Base-by-base conservation (phyloP, 192 early-diverging fungal species). In the Coemansia sp. region DNA sequence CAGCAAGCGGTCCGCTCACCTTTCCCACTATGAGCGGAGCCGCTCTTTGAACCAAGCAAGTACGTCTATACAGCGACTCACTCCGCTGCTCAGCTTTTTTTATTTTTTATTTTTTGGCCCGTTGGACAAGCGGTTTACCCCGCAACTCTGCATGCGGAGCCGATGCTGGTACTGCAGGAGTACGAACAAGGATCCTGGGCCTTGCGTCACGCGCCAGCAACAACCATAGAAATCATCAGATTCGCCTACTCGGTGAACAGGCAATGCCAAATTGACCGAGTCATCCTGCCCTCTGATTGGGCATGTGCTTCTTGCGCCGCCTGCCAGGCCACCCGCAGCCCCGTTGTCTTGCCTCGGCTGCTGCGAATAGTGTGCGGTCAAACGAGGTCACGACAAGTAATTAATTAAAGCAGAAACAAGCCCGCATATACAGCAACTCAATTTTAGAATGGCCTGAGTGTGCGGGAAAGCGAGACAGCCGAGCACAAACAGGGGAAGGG, bases 391-490 rank as follows among this genome's bases (percentile, higher is more conserved):
- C 29, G 51, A 29, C 51, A 32, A 6, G 51, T 31, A 54, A 54
- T 54, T 54, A 54, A 54, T 54, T 54, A 54, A 54, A 54, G 22
- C n/a, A 11, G 15, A 45, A 45, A 45, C 47, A 54, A 31, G 4
- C 12, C 4, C 51, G 29, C 51, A 31, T 54, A 54, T 31, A 32
- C 27, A 54, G 51, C 4, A 31, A 17, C 8, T 17, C 29, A 54
- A 54, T 15, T 32, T 35, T 54, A 54, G 51, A 54, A 54, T 31
- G 29, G 51, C 29, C 17, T 54, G 29, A 5, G 27, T 54, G 6
- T 54, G 17, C 27, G 27, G 29, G 51, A 29, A 31, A 54, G 51
- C 17, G 6, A 31, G 32, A n/a, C 27, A 31, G 11, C 22, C 4
- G 22, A 31, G 51, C 12, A 29, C 14, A 32, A 54, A 17, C 4